A percentile compares a stretch with the other conserved stretches of the same genome.
phyloP scores from a whole-genome alignment of 805 yeast genomes.

The Spathaspora boniae region DNA sequence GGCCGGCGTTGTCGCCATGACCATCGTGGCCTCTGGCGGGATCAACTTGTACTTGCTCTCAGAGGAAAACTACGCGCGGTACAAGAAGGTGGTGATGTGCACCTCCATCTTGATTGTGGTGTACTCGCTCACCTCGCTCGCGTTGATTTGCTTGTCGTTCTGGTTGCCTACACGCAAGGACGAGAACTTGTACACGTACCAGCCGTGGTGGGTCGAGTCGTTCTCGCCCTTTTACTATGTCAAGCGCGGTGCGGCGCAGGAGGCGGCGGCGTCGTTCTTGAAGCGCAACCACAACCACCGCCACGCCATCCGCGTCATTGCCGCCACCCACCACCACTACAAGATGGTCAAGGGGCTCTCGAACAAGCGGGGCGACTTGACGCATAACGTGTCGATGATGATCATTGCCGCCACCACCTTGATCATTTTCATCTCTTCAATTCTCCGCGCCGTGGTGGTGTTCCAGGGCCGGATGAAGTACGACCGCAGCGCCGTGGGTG shows the following conservation, averaged over 20 bases:
- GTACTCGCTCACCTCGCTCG: constrained; percentile 53
- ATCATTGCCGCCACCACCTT: constrained; percentile 46
- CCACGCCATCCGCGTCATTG: constrained; percentile 52
- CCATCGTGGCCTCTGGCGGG: constrained; percentile 57
- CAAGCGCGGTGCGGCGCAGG: constrained; percentile 43
- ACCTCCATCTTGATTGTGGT: constrained; percentile 29
- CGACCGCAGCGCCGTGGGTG: constrained; percentile 12
- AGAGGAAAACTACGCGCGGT: constrained; percentile 42
- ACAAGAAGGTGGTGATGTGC: constrained; percentile 53
- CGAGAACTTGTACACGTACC: constrained; percentile 53
- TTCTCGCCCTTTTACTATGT: constrained; percentile 60
- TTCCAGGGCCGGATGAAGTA: constrained; percentile 16
- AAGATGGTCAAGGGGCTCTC: constrained; percentile 30
- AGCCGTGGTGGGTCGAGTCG: constrained; percentile 77
- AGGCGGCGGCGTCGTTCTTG: constrained; percentile 44
- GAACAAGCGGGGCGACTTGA: constrained; percentile 34
- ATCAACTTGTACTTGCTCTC: constrained; percentile 59
- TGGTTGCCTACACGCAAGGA: constrained; percentile 51
- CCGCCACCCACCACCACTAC: constrained; percentile 44
- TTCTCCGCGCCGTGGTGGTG: constrained; percentile 33
- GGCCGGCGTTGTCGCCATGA: constrained; percentile 58
- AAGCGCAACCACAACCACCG: constrained; percentile 41
- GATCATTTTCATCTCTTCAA: constrained; percentile 46
- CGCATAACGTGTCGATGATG: constrained; percentile 48
- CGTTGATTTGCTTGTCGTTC: constrained; percentile 49